Conservation (phyloP, 495 filamentous ascomycete species). For the Penicillium paxilli region DNA sequence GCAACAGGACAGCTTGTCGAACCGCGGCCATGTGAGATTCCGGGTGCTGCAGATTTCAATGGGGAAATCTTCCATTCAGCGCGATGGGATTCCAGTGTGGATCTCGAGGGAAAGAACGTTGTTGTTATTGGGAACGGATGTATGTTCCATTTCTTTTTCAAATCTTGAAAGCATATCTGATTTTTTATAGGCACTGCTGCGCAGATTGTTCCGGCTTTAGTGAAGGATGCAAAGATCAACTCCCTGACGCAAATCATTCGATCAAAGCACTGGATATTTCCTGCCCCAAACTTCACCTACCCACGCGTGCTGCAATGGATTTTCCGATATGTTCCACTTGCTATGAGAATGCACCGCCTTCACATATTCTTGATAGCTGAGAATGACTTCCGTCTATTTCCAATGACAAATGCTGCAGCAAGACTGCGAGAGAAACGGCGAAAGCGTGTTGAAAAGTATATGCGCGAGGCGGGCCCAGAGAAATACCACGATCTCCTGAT, state of each 20-base stretch:
- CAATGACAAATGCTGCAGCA: conserved; percentile 21
- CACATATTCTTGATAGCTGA: conserved; percentile 30
- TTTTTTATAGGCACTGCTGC: conserved; percentile 36
- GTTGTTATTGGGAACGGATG: conserved; percentile 55
- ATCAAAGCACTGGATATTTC: conserved; percentile 26
- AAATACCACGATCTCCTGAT: conserved; percentile 57
- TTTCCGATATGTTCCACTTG: conserved; percentile 14
- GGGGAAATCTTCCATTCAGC: conserved; percentile 55
- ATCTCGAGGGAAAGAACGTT: conserved; percentile 56
- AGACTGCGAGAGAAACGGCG: conserved; percentile 32
- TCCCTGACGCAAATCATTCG: conserved; percentile 30
- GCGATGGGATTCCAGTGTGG: conserved; percentile 55
- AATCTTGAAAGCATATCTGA: conserved; percentile 15
- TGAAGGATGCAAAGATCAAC: conserved; percentile 21
- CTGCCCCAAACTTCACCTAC: conserved; percentile 16
- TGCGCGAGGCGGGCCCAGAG: conserved; percentile 45
- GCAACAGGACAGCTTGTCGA: neutral
- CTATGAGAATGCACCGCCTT: conserved; percentile 19
- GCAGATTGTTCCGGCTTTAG: conserved; percentile 42
- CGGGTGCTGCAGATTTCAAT: neutral
- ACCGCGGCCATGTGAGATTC: neutral
- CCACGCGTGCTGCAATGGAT: conserved; percentile 18
- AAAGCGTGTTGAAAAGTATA: conserved; percentile 33
- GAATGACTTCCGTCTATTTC: conserved; percentile 38
- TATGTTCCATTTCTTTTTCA: conserved; percentile 1